Conservation (phyloP, 2,329 filamentous ascomycete genomes). For the Neonectria faginata region DNA sequence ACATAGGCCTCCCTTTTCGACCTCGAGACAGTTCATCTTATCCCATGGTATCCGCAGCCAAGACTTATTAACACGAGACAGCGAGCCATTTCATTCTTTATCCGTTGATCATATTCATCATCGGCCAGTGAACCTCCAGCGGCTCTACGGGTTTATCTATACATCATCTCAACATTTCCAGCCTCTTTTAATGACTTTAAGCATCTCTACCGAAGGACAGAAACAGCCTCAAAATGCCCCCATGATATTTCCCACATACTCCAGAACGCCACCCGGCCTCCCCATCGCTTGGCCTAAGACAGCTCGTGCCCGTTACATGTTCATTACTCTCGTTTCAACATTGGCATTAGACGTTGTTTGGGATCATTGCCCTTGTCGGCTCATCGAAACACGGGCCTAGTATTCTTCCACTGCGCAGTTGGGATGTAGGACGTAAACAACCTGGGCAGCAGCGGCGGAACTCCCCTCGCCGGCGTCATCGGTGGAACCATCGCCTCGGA, state of each 20-base stretch:
- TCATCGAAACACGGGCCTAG: conserved; percentile 42
- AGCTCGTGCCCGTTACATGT: conserved; percentile 21
- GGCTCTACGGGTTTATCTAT: conserved; percentile 7
- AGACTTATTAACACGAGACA: background rate
- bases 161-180: background rate
- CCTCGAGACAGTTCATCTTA: too few relatives aligned
- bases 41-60: too few relatives aligned
- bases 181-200: background rate
- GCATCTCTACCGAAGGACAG: conserved; percentile 14
- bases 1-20: too few relatives aligned
- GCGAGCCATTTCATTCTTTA: background rate
- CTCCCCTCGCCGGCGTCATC: conserved; percentile 60
- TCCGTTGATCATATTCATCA: background rate
- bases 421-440: conserved; percentile 91
- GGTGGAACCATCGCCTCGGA: conserved; percentile 71
- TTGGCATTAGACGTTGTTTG: conserved; percentile 30
- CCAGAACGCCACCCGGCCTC: conserved; percentile 13
- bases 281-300: conserved; percentile 2
- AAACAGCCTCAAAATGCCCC: conserved; percentile 18
- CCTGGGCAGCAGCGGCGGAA: conserved; percentile 52
- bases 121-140: background rate
- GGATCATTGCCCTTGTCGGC: background rate
- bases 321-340: conserved; percentile 29
- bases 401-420: conserved; percentile 86
- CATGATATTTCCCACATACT: conserved; percentile 27